Evolutionary conservation across 1,284 basidiomycete species (phyloP), one percentile per base, ranked within the genome.

Genomic region (Caloboletus firmus): DNA sequence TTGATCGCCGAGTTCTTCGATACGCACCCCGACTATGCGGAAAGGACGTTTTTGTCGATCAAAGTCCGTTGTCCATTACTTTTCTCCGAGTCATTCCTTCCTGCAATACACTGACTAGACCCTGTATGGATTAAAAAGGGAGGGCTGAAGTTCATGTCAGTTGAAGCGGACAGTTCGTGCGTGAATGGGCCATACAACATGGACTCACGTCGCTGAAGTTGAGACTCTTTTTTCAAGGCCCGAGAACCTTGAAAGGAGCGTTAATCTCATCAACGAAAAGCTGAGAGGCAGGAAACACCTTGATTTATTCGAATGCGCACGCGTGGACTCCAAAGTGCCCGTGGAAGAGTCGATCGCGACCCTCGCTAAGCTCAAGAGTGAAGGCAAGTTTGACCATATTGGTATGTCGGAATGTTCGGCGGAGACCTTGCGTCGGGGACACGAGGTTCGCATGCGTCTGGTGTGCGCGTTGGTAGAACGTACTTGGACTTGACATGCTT

Each of bases 341-440:
- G 64, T 79, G 36, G 76, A 78, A 54, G 67, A 72, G 22, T 56
- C 67, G 15, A 72, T 74, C 40, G 49, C 58, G 20, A 60, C 60
- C 0, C 67, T 77, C 12, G 66, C 55, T 0, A 62, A 61, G 9
- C 65, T 78, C 44, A 67, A 70, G 44, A 64, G 64, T 0, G 73
- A 74, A 37, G 79, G 79, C 18, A 76, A 79, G 56, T 73, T 79
- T 52, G 73, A 74, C 45, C 74, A 78, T 57, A 77, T 83, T 28
- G 81, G 80, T 0, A 63, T 82, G 51, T 82, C 78, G n/a, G 83
- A 84, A 62, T 77, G 74, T 54, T 74, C 68, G 2, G 77, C 77
- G 5, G 73, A 69, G n/a, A 81, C 80, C 0, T 65, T 85, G 18
- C 70, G 78, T 32, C 74, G 75, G 18, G 83, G 77, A 4, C 63